These are phyloP conservation scores for Penicillium bovifimosum DNA, from an alignment of 495 filamentous ascomycete genomes.

Conservation along the genomic window DNA sequence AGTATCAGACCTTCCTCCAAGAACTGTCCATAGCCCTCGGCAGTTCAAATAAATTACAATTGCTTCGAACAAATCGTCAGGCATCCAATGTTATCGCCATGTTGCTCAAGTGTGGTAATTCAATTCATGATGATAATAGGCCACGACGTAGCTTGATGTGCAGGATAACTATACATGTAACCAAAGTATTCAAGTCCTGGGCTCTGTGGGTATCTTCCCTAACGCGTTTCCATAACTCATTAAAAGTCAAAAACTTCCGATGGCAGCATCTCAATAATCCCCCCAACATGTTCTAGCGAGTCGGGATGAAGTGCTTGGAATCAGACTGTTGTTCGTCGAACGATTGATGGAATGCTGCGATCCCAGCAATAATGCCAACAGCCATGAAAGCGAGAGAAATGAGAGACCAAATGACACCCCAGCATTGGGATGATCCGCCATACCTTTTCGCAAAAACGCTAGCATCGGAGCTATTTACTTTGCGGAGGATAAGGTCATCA, in stretches of 20 bases:
- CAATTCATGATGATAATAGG: too few relatives aligned
- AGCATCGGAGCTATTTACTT: constrained; percentile 77
- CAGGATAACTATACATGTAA: background rate
- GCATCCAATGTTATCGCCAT: too few relatives aligned
- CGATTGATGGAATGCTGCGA: constrained; percentile 68
- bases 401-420: constrained; percentile 74
- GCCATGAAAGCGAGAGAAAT: constrained; percentile 66
- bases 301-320: constrained; percentile 61
- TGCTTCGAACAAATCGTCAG: too few relatives aligned
- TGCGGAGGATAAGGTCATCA: constrained; percentile 76
- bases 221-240: background rate
- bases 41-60: too few relatives aligned
- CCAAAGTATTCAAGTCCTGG: background rate
- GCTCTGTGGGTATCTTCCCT: background rate
- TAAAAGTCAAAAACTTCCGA: background rate
- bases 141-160: too few relatives aligned
- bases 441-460: constrained; percentile 73
- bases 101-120: too few relatives aligned
- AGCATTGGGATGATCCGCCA: constrained; percentile 74
- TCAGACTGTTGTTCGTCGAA: constrained; percentile 62
- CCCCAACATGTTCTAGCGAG: constrained; percentile 11
- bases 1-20: background rate
- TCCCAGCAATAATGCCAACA: constrained; percentile 62
- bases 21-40: too few relatives aligned
- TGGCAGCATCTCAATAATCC: background rate